Evolutionary conservation across 2,329 filamentous ascomycete species (phyloP).

Genomic region (Grosmannia clavigera): DNA sequence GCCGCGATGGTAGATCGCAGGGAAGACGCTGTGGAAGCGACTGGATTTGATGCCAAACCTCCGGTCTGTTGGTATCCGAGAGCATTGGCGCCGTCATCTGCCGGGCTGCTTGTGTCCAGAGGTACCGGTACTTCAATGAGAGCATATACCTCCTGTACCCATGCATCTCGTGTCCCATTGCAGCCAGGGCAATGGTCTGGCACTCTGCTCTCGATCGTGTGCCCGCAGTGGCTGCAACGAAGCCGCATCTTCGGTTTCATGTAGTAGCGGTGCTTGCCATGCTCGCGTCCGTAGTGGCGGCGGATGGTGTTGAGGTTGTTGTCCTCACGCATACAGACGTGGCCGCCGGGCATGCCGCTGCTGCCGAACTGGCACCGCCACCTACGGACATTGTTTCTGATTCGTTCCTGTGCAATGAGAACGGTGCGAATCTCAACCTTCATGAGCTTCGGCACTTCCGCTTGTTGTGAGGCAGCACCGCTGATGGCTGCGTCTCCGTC

Average conservation of each 20-base stretch:
- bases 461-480: not conserved
- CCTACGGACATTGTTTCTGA: conserved; percentile 4
- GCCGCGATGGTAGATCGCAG: not conserved
- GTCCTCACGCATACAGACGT: conserved; percentile 11
- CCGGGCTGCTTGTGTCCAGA: not conserved
- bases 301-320: conserved; percentile 12
- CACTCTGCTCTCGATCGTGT: not conserved
- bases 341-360: not conserved
- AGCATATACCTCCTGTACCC: conserved; percentile 10
- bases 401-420: conserved; percentile 8
- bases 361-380: conserved; percentile 11
- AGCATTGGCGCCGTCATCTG: not conserved
- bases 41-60: not conserved
- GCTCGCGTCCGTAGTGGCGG: conserved; percentile 13
- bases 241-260: conserved; percentile 1
- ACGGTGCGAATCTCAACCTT: conserved; percentile 7
- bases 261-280: conserved; percentile 11
- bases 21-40: not conserved
- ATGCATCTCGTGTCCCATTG: not conserved
- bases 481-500: not conserved
- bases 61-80: not conserved
- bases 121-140: conserved; percentile 8
- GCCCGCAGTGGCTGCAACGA: conserved; percentile 6
- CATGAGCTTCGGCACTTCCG: not conserved
- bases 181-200: conserved; percentile 7